Conservation (phyloP, 169 alveolate species). For the Eimeria falciformis region DNA sequence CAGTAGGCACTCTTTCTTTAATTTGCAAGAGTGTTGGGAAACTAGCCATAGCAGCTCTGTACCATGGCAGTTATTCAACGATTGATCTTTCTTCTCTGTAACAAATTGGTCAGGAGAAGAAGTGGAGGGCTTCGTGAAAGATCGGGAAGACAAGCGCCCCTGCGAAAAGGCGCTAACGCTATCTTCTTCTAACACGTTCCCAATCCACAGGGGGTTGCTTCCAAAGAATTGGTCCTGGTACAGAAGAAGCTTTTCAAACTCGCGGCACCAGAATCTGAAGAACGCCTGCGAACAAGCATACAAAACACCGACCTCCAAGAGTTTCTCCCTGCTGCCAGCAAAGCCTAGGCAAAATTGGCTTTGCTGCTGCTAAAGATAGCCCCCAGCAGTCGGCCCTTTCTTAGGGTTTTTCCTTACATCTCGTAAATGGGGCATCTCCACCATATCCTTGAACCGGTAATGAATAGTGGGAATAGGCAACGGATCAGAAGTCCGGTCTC, state of each 20-base stretch:
- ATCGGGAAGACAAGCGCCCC: not conserved
- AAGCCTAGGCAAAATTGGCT: too few relatives aligned
- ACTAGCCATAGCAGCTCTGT: not conserved
- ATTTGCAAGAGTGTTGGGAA: not conserved
- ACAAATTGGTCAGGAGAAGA: not conserved
- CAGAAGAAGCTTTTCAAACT: slow-evolving; percentile 46
- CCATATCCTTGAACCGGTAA: slow-evolving; percentile 63
- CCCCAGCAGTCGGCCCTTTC: not conserved
- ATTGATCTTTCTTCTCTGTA: not conserved
- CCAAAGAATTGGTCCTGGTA: slow-evolving; percentile 51
- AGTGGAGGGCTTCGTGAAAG: not conserved
- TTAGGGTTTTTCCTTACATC: slow-evolving; percentile 9
- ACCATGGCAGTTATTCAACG: not conserved
- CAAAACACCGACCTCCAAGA: not conserved
- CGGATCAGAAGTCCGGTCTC: slow-evolving; percentile 31
- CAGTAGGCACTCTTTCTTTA: not conserved
- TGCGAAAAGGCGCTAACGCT: slow-evolving; percentile 22
- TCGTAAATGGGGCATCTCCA: slow-evolving; percentile 62
- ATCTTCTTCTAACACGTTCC: slow-evolving; percentile 10
- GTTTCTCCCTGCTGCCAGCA: too few relatives aligned
- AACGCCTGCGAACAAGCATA: slow-evolving; percentile 8
- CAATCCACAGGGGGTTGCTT: not conserved
- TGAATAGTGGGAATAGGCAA: not conserved
- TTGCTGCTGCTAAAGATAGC: too few relatives aligned
- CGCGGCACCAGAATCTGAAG: slow-evolving; percentile 65